Conservation (phyloP, 164 flowering plant genomes). For the Buxus sempervirens region DNA sequence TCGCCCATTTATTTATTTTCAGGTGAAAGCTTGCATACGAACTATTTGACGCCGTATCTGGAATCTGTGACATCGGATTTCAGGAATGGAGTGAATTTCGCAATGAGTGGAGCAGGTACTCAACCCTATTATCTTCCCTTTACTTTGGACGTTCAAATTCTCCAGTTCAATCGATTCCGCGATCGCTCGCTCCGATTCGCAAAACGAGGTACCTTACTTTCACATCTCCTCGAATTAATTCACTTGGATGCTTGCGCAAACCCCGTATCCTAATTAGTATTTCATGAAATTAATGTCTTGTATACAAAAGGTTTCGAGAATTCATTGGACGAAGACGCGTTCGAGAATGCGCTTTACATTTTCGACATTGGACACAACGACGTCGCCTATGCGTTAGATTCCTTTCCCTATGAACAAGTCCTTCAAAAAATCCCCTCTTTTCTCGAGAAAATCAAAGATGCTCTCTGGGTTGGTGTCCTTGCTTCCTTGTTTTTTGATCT, state of each 20-base stretch:
- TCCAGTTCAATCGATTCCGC: constrained; percentile 45
- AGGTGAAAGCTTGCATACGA: constrained; percentile 29
- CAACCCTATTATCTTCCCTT: constrained; percentile 38
- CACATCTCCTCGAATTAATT: too few species aligned
- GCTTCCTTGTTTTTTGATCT: not conserved
- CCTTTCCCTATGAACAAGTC: constrained; percentile 31
- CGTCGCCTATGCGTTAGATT: constrained; percentile 34
- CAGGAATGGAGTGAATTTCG: constrained; percentile 59
- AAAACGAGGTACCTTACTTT: constrained; percentile 26
- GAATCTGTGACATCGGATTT: constrained; percentile 53
- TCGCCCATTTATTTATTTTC: too few species aligned
- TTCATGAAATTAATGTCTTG: too few species aligned
- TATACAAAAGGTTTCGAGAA: constrained; percentile 27
- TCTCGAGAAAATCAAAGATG: constrained; percentile 42
- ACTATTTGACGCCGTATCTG: constrained; percentile 36
- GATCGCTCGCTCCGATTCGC: constrained; percentile 37
- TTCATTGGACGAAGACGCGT: constrained; percentile 34
- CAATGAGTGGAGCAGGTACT: constrained; percentile 45
- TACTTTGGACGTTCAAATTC: constrained; percentile 39
- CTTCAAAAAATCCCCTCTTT: constrained; percentile 40
- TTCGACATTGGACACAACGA: constrained; percentile 69
- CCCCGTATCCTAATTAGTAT: too few species aligned
- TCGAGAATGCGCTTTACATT: constrained; percentile 43
- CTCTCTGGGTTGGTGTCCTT: constrained; percentile 28
- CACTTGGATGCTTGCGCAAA: too few species aligned